A percentile compares a stretch with the other conserved stretches of the same genome.
These are phyloP conservation scores for Rhodotorula babjevae DNA, from an alignment of 768 basidiomycete species.

Conservation along the genomic window DNA sequence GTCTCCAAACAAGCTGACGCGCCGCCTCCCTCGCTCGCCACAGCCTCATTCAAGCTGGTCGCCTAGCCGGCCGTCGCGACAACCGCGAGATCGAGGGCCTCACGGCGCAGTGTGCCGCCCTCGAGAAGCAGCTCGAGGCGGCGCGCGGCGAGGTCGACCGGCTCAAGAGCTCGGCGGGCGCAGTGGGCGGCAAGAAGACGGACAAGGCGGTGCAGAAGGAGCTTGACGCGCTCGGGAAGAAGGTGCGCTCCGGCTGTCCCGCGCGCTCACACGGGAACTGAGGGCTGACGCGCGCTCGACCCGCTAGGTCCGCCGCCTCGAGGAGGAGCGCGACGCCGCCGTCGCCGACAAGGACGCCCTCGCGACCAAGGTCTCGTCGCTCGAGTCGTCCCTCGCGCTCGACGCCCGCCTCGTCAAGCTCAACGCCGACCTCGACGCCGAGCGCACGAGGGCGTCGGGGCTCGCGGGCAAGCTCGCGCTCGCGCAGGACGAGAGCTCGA, in stretches of 20 bases:
- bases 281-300: too few species aligned
- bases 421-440: background rate
- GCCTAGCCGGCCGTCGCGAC: background rate
- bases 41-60: background rate
- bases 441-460: background rate
- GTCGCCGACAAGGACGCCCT: background rate
- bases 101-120: background rate
- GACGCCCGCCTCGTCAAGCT: background rate
- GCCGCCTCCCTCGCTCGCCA: too few species aligned
- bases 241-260: background rate
- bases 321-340: conserved; percentile 5
- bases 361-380: background rate
- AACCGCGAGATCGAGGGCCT: conserved; percentile 2
- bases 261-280: too few species aligned
- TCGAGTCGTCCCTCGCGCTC: background rate
- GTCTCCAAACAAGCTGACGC: background rate
- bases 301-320: conserved; percentile 5
- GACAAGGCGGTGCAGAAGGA: background rate
- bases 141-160: background rate
- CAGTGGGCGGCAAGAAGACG: background rate
- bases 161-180: background rate
- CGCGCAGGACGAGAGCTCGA: background rate
- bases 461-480: background rate
- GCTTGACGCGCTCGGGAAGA: background rate
- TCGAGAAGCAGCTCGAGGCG: background rate